Conservation (phyloP, 441 rosid genomes). For the Adansonia gregorii region DNA sequence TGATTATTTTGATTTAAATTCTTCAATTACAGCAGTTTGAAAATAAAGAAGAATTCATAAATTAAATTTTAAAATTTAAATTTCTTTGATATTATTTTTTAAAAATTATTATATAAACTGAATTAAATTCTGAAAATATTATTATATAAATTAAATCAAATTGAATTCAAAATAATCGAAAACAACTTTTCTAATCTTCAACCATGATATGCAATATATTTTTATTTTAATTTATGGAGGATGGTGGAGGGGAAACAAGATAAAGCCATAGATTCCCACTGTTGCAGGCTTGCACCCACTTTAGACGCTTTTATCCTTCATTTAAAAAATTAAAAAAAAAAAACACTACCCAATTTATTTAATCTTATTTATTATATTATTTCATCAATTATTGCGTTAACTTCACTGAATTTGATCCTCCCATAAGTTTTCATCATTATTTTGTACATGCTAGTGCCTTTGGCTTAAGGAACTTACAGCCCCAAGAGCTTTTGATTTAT, state of each 20-base stretch:
- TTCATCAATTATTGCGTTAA: not conserved
- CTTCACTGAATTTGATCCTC: not conserved
- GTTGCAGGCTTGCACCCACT: not conserved
- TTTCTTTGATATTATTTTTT: too few species aligned
- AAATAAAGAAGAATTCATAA: too few species aligned
- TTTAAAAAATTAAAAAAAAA: not conserved
- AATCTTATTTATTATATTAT: not conserved
- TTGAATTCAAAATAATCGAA: not conserved
- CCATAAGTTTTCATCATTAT: not conserved
- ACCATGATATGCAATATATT: not conserved
- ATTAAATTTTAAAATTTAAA: too few species aligned
- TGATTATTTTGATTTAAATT: too few species aligned
- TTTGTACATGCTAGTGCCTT: not conserved
- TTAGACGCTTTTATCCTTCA: not conserved
- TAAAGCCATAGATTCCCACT: constrained; percentile 21
- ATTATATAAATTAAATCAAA: too few species aligned
- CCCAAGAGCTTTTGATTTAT: too few species aligned
- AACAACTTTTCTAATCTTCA: not conserved
- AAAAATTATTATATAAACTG: too few species aligned
- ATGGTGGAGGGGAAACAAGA: constrained; percentile 12
- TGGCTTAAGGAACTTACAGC: not conserved
- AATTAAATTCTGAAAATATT: too few species aligned
- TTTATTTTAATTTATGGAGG: constrained; percentile 9
- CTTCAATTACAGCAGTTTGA: not conserved
- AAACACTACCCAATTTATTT: not conserved